Base-by-base conservation (phyloP, 1,139 yeast species). In the Geotrichum klebahnii region DNA sequence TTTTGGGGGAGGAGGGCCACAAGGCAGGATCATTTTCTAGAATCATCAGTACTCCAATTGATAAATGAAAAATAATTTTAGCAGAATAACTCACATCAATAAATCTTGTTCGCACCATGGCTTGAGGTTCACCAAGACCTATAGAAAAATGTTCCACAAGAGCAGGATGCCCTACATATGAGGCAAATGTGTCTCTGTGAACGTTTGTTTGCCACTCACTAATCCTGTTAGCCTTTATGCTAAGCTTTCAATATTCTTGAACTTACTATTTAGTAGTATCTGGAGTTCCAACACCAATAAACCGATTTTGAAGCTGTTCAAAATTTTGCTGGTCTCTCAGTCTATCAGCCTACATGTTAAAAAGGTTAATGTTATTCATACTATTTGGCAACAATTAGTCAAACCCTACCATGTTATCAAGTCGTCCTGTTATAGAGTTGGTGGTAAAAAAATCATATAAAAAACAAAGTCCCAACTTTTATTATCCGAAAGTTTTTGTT, bases 141-240 rank as follows among this genome's bases (percentile, higher is more conserved):
- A 84, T 63, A n/a, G 95, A 71, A 48, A 82, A 73, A 61, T 86
- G 86, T 56, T 80, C 78, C 41, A 87, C 65, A 50, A 84, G 55
- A 2, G 79, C 77, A 16, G 82, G 80, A 64, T 90, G 96, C 24
- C 85, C 84, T 23, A 81, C 77, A 47, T 87, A 67, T 16, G 85
- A 76, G 1, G 88, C 78, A 56, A 82, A 80, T 0, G 95, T 80
- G 63, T 94, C 97, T 56, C 85, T 72, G 46, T 80, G 81, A 1
- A 85, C 75, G 56, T 84, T 84, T 8, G 75, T 65, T 57, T 78
- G 64, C 75, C 83, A 81, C 57, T 79, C 81, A 46, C 66, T 64
- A 42, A 37, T 3, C 32, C 49, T 42, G 60, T 35, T 8, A 17
- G n/a, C 46, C 53, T 43, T 45, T 44, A 51, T 44, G 20, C 20